Evolutionary conservation across 257 asterid genomes (phyloP), one percentile per base, ranked within the genome.

Genomic region (Mentha longifolia): DNA sequence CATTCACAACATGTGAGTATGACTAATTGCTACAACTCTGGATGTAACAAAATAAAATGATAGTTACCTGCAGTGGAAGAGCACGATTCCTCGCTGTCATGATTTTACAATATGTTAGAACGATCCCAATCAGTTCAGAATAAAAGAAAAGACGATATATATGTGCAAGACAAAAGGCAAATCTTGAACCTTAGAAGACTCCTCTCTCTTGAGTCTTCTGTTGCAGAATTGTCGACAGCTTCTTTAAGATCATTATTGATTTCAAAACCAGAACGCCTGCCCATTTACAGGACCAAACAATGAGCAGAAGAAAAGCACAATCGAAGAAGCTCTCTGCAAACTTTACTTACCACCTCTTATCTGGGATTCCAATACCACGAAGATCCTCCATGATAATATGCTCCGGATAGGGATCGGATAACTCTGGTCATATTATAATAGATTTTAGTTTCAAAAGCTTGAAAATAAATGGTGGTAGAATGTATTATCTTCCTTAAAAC

Each of bases 71-170:
- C 88, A 58, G 86, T 73, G 33, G 90, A 80, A 59, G 91, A 79
- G 83, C 88, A 81, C 63, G 97, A 88, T 76, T 90, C 97, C 71
- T 90, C 95, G 54, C 97, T 90, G 93, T 69, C 51, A 68, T 67
- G 75, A 46, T 73, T 72, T 67, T 73, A 61, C 37, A 55, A 64
- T 46, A 70, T n/a, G n/a, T n/a, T n/a, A n/a, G n/a, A n/a, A n/a
- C n/a, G n/a, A n/a, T n/a, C n/a, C n/a, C n/a, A n/a, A n/a, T n/a
- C 70, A 72, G 85, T 80, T 37, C 28, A 52, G 33, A 64, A 51
- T 47, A 65, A 47, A 68, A 74, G 39, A 73, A 60, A 71, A 65
- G 41, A 61, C 17, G 30, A n/a, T n/a, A n/a, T n/a, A 14, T 30
- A 22, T 14, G 14, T 65, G 43, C 33, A 65, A 54, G 73, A 67